phyloP scores from a whole-genome alignment of 306 rosid species.

The Luffa acutangula region DNA sequence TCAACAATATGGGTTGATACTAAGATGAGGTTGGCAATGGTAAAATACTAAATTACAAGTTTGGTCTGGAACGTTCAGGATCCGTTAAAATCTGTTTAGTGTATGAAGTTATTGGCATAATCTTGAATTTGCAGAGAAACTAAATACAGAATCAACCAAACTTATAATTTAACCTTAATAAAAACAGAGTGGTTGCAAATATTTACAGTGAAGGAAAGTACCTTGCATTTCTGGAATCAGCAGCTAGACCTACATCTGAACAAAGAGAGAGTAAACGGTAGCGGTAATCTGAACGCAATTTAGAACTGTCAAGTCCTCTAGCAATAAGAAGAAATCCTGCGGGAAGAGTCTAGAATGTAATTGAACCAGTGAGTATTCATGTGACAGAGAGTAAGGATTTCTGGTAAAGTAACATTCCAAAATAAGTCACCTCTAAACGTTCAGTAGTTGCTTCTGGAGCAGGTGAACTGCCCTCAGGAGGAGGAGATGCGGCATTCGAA shows the following conservation, averaged over 20 bases:
- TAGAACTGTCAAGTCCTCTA: slow-evolving; percentile 51
- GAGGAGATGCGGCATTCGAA: slow-evolving; percentile 50
- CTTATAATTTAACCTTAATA: background rate
- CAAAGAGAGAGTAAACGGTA: slow-evolving; percentile 83
- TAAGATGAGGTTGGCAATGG: too few relatives aligned
- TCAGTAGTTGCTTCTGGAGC: slow-evolving; percentile 86
- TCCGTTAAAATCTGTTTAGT: background rate
- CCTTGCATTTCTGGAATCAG: slow-evolving; percentile 97
- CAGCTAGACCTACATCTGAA: slow-evolving; percentile 96
- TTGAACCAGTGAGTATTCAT: slow-evolving; percentile 74
- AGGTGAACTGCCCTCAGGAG: slow-evolving; percentile 73
- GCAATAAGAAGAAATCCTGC: slow-evolving; percentile 87
- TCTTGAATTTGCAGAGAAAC: background rate
- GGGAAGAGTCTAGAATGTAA: slow-evolving; percentile 94
- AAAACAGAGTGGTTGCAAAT: background rate
- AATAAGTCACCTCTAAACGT: slow-evolving; percentile 60
- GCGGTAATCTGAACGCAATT: slow-evolving; percentile 81
- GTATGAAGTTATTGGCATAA: background rate
- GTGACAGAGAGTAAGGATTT: slow-evolving; percentile 14
- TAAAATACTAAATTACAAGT: background rate
- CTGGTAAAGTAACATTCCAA: slow-evolving; percentile 23
- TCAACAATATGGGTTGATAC: too few relatives aligned
- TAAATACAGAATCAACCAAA: background rate
- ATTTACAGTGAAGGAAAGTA: slow-evolving; percentile 21
- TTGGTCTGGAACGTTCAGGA: background rate